Evolutionary conservation across 2,329 filamentous ascomycete species (phyloP).

Genomic region (Fusarium sp.): DNA sequence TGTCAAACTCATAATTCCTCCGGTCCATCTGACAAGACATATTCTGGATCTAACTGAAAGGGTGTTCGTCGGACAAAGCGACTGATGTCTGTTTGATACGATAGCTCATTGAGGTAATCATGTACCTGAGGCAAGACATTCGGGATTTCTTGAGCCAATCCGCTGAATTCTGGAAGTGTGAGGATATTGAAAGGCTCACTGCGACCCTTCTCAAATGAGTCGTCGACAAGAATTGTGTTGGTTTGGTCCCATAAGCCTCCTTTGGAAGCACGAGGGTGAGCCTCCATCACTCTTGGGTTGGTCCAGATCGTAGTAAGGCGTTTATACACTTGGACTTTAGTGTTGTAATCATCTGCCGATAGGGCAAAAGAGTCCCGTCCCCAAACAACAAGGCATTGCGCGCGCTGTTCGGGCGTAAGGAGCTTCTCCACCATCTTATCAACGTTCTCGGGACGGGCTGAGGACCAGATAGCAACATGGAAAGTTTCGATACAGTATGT

Average conservation of each 20-base stretch:
- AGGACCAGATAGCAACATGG: constrained; percentile 90
- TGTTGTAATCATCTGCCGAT: constrained; percentile 69
- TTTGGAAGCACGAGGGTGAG: constrained; percentile 57
- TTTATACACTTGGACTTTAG: constrained; percentile 90
- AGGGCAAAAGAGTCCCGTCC: constrained; percentile 81
- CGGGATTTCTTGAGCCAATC: constrained; percentile 54
- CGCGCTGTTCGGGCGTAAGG: constrained; percentile 65
- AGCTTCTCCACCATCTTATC: constrained; percentile 73
- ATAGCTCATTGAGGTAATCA: constrained; percentile 69
- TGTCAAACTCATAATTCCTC: background rate
- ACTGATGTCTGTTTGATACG: constrained; percentile 70
- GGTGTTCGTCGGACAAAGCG: constrained; percentile 66
- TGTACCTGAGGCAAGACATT: constrained; percentile 69
- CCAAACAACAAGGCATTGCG: constrained; percentile 77
- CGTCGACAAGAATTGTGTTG: constrained; percentile 92
- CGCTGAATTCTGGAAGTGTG: constrained; percentile 80
- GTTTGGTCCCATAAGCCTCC: constrained; percentile 76
- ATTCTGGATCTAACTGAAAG: constrained; percentile 57
- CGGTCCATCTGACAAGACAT: constrained; percentile 29
- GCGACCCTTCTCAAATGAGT: constrained; percentile 81
- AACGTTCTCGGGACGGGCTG: constrained; percentile 81
- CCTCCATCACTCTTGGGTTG: constrained; percentile 56
- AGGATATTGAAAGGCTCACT: constrained; percentile 88
- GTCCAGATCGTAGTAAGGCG: constrained; percentile 79
- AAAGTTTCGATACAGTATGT: constrained; percentile 79